A percentile compares a stretch with the other conserved stretches of the same genome.
Evolutionary conservation across 225 moss, liverwort and hornwort genomes (phyloP).

Genomic region (Bryum argenteum): DNA sequence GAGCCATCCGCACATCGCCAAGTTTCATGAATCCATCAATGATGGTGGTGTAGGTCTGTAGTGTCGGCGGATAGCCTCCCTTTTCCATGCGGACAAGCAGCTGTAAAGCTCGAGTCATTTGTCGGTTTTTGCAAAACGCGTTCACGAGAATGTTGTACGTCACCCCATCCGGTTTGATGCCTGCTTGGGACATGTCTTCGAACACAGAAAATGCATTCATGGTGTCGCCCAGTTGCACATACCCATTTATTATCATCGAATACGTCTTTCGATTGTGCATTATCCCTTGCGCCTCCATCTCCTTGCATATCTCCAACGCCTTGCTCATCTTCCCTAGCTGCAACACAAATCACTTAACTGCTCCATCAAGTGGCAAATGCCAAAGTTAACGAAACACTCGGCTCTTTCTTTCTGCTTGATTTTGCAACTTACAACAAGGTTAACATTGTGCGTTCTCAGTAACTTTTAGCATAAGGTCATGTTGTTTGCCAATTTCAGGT

Average conservation of each 20-base stretch:
- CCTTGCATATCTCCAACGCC: constrained; percentile 57
- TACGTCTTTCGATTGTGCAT: constrained; percentile 67
- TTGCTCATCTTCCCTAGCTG: constrained; percentile 78
- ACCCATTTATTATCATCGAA: constrained; percentile 80
- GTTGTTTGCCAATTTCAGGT: too few species aligned
- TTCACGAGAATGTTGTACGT: constrained; percentile 74
- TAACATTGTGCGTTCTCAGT: too few species aligned
- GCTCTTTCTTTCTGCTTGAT: too few species aligned
- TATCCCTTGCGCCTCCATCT: constrained; percentile 67
- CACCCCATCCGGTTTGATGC: constrained; percentile 71
- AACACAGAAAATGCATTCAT: constrained; percentile 67
- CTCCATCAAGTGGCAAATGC: too few species aligned
- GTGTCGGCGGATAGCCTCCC: constrained; percentile 55
- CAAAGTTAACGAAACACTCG: too few species aligned
- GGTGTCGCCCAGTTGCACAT: constrained; percentile 72
- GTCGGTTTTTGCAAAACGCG: constrained; percentile 65
- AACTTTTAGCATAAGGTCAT: too few species aligned
- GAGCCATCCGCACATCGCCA: constrained; percentile 65
- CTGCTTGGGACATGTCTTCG: constrained; percentile 67
- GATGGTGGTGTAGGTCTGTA: constrained; percentile 67
- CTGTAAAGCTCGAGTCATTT: constrained; percentile 65
- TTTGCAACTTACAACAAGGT: too few species aligned
- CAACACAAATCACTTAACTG: neutral
- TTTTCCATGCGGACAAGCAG: constrained; percentile 60
- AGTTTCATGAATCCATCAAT: constrained; percentile 71